Percentiles rank a stretch among this genome's conserved stretches.
Evolutionary conservation across 768 basidiomycete genomes (phyloP).

Genomic region (Rhizopogon salebrosus): DNA sequence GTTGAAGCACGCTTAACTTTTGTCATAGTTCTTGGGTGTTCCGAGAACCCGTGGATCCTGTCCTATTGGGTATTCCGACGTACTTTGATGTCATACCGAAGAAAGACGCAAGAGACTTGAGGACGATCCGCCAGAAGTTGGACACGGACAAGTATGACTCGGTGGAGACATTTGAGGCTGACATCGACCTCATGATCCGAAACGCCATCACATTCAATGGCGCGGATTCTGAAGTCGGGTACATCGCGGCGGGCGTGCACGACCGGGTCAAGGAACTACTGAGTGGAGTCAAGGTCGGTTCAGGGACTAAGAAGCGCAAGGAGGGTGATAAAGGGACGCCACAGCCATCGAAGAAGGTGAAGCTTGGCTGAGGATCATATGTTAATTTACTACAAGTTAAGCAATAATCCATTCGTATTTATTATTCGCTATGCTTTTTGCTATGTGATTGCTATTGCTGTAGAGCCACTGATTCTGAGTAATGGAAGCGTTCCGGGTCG

Average conservation of each 20-base stretch:
- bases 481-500: too few species aligned
- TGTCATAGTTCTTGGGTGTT: slow-evolving; percentile 64
- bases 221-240: slow-evolving; percentile 71
- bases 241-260: slow-evolving; percentile 45
- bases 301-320: slow-evolving; percentile 65
- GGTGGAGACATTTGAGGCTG: slow-evolving; percentile 74
- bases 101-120: slow-evolving; percentile 84
- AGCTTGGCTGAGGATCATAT: slow-evolving; percentile 40
- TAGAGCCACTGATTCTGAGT: too few species aligned
- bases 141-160: slow-evolving; percentile 80
- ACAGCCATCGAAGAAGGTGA: slow-evolving; percentile 66
- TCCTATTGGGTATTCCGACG: slow-evolving; percentile 73
- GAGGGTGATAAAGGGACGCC: slow-evolving; percentile 61
- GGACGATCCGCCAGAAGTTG: slow-evolving; percentile 75
- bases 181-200: slow-evolving; percentile 80
- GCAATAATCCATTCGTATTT: slow-evolving; percentile 26
- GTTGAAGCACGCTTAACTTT: neutral
- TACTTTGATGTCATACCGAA: slow-evolving; percentile 84
- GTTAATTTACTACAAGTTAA: slow-evolving; percentile 13
- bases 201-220: slow-evolving; percentile 92
- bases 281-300: slow-evolving; percentile 35
- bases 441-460: slow-evolving; percentile 22
- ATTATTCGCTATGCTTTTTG: slow-evolving; percentile 24
- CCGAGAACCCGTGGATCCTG: slow-evolving; percentile 85
- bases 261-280: slow-evolving; percentile 53